Conservation (phyloP, 1,284 basidiomycete genomes). For the Schizophyllum commune region DNA sequence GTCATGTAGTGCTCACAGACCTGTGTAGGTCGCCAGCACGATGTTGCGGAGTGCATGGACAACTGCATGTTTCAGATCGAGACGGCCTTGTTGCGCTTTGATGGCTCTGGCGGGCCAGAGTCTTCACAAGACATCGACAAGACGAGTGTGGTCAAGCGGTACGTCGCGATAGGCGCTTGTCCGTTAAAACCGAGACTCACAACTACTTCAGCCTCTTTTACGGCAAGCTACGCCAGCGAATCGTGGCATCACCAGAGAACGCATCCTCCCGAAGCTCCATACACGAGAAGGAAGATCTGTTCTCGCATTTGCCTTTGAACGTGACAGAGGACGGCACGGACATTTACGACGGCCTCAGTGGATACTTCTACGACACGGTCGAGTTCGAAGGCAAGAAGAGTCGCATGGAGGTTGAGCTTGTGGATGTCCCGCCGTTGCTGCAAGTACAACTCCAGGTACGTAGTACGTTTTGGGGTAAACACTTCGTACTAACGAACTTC, state of each 20-base stretch:
- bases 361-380: constrained; percentile 88
- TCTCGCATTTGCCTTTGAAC: constrained; percentile 91
- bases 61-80: constrained; percentile 99
- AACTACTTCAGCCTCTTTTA: constrained; percentile 67
- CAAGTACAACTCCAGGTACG: constrained; percentile 92
- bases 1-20: neutral
- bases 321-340: constrained; percentile 84
- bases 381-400: constrained; percentile 85
- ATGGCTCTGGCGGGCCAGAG: constrained; percentile 40
- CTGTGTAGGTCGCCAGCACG: constrained; percentile 82
- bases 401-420: constrained; percentile 81
- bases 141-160: constrained; percentile 80
- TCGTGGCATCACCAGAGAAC: constrained; percentile 38
- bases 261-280: constrained; percentile 48
- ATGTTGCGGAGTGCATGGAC: constrained; percentile 98
- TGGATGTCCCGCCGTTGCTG: constrained; percentile 83
- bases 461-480: neutral
- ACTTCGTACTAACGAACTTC: constrained; percentile 1
- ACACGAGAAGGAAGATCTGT: constrained; percentile 84
- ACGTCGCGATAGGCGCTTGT: constrained; percentile 9
- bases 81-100: constrained; percentile 77
- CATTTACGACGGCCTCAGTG: constrained; percentile 88
- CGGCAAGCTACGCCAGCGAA: constrained; percentile 76
- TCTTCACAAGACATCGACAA: constrained; percentile 44
- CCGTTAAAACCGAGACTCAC: neutral